Conservation (phyloP, 768 basidiomycete species). For the Trametes cubensis region DNA sequence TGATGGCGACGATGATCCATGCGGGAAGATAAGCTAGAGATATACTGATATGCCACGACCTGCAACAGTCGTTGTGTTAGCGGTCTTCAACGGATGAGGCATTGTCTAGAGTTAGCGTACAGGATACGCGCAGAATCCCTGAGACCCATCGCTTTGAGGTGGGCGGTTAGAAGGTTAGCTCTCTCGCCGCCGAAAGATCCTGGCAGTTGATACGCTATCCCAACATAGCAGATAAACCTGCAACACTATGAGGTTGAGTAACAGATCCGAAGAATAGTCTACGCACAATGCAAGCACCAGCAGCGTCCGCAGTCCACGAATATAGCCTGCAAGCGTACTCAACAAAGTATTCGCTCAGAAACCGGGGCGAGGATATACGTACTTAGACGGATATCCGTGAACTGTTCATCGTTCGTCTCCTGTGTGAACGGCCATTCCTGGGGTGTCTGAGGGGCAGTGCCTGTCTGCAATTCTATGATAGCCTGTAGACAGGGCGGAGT, state of each 20-base stretch:
- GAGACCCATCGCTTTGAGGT: slow-evolving; percentile 83
- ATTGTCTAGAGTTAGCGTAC: slow-evolving; percentile 35
- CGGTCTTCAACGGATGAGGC: too few species aligned
- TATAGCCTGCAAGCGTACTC: slow-evolving; percentile 48
- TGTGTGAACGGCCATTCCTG: slow-evolving; percentile 74
- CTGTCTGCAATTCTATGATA: slow-evolving; percentile 70
- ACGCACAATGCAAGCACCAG: slow-evolving; percentile 70
- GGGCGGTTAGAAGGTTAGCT: slow-evolving; percentile 62
- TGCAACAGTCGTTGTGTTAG: neutral
- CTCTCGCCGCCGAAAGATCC: slow-evolving; percentile 71
- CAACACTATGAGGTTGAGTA: neutral
- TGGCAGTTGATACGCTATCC: slow-evolving; percentile 77
- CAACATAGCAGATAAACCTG: slow-evolving; percentile 72
- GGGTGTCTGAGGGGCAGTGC: slow-evolving; percentile 56
- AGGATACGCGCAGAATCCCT: slow-evolving; percentile 67
- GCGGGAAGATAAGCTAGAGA: slow-evolving; percentile 73
- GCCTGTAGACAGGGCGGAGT: slow-evolving; percentile 47
- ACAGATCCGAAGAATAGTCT: neutral
- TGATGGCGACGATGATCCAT: slow-evolving; percentile 67
- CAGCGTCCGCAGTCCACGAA: slow-evolving; percentile 61
- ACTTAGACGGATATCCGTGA: slow-evolving; percentile 58
- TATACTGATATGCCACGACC: slow-evolving; percentile 66
- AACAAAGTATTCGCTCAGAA: neutral
- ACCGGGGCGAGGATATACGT: slow-evolving; percentile 31
- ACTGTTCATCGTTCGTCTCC: slow-evolving; percentile 67